Evolutionary conservation across 148 eudicot species (phyloP).

Genomic region (Persicaria maculosa): DNA sequence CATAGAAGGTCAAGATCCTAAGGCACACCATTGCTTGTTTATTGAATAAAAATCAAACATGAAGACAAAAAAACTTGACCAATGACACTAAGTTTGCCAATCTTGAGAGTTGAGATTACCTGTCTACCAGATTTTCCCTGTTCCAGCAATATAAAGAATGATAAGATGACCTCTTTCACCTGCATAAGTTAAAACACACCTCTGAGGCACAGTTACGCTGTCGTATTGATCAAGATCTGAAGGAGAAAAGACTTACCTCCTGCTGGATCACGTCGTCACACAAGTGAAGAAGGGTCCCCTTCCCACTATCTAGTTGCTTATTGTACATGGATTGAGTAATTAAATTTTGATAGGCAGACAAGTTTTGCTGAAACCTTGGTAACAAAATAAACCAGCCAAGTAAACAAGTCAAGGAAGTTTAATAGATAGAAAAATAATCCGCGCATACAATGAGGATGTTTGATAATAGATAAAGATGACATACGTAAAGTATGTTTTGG

Average conservation of each 20-base stretch:
- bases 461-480: slow-evolving; percentile 7
- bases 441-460: no score
- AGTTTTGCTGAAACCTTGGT: slow-evolving; percentile 75
- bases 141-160: slow-evolving; percentile 90
- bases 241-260: slow-evolving; percentile 34
- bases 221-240: neutral
- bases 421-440: no score
- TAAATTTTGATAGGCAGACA: slow-evolving; percentile 77
- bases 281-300: slow-evolving; percentile 84
- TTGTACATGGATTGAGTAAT: slow-evolving; percentile 98
- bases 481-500: slow-evolving; percentile 96
- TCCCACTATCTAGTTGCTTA: slow-evolving; percentile 96
- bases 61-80: slow-evolving; percentile 6
- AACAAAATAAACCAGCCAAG: slow-evolving; percentile 11
- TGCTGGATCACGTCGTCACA: slow-evolving; percentile 71
- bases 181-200: slow-evolving; percentile 22
- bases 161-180: slow-evolving; percentile 90
- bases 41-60: neutral
- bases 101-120: slow-evolving; percentile 28
- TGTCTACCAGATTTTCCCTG: slow-evolving; percentile 80
- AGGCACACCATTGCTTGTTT: slow-evolving; percentile 8
- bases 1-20: slow-evolving; percentile 86
- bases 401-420: neutral
- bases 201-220: neutral
- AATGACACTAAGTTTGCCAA: neutral